Evolutionary conservation across 2,329 filamentous ascomycete species (phyloP), one percentile per base, ranked within the genome.

Genomic region (Phoma sp.): DNA sequence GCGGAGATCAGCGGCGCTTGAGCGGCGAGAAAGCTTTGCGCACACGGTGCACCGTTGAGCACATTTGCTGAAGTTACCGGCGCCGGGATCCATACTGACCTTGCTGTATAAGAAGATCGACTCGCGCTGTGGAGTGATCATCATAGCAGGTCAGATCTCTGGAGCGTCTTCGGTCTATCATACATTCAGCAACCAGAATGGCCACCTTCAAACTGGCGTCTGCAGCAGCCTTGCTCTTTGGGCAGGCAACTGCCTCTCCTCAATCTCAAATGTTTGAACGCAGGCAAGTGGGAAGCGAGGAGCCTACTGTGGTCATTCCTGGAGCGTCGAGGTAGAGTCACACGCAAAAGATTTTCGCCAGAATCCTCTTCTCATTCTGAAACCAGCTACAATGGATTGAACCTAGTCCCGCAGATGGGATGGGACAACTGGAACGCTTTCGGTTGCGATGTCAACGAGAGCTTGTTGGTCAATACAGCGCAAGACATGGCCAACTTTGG

Each of bases 401-500:
- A 72, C 22, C 55, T 73, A 33, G 67, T 69, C 2, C 73, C 73
- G 4, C 72, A 74, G 50, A 75, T 76, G 73, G 73, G 73, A 22
- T 76, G 72, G 73, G 63, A 73, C 48, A 68, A 70, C 48, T 71
- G 68, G 65, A 66, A 66, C 41, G 61, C 59, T 5, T 67, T 81
- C 54, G 75, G 69, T 7, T 82, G 81, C 61, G 70, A 81, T 50
- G 75, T 83, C 35, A 71, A 76, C 47, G 77, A 80, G 44, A 69
- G 72, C 13, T 71, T 81, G 42, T 67, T 83, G 33, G 66, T 83
- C 46, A 73, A 71, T 7, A 81, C 80, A 0, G 80, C 81, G 0
- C 68, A 77, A 32, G 67, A 77, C 40, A 74, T 82, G 50, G 68
- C 80, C 14, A 68, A 78, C 29, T 71, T 73, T 41, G 80, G 81